These are phyloP conservation scores for Gnetum montanum DNA, from an alignment of 75 land plant genomes.

Conservation along the genomic window DNA sequence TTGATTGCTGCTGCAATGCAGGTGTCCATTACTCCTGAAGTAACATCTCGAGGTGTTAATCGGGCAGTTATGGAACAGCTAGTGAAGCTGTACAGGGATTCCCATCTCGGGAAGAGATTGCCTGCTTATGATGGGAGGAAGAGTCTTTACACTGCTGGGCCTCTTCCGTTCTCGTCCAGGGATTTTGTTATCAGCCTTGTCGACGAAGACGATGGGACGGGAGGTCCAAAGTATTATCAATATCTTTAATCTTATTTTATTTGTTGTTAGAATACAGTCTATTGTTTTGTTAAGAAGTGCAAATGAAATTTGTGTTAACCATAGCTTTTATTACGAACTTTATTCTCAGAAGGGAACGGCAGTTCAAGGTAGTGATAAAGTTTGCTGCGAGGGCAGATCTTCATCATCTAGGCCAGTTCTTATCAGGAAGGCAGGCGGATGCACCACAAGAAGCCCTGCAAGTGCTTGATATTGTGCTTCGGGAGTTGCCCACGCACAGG, in stretches of 20 bases:
- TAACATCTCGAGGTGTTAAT: constrained; percentile 70
- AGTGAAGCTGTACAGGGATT: constrained; percentile 46
- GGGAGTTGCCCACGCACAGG: constrained; percentile 88
- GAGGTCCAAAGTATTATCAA: constrained; percentile 41
- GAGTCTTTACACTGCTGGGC: constrained; percentile 87
- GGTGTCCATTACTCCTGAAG: constrained; percentile 80
- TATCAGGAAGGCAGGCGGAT: constrained; percentile 87
- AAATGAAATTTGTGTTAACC: no score
- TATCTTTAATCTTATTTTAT: no score
- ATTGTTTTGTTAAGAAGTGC: no score
- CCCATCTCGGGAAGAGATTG: constrained; percentile 65
- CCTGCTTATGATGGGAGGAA: constrained; percentile 91
- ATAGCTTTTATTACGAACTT: neutral
- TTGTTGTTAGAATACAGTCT: no score
- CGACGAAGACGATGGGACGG: constrained; percentile 76
- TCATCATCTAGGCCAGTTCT: constrained; percentile 81
- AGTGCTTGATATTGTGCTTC: constrained; percentile 88
- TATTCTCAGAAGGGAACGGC: constrained; percentile 65
- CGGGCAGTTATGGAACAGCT: constrained; percentile 78
- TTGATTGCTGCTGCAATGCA: no score
- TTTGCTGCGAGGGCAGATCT: constrained; percentile 92
- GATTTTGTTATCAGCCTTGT: constrained; percentile 53
- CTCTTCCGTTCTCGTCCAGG: constrained; percentile 58
- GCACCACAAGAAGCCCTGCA: constrained; percentile 97
- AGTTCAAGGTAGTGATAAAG: constrained; percentile 80